A percentile compares a stretch with the other conserved stretches of the same genome.
phyloP scores from a whole-genome alignment of 169 alveolate genomes.

The Miamiensis avidus region DNA sequence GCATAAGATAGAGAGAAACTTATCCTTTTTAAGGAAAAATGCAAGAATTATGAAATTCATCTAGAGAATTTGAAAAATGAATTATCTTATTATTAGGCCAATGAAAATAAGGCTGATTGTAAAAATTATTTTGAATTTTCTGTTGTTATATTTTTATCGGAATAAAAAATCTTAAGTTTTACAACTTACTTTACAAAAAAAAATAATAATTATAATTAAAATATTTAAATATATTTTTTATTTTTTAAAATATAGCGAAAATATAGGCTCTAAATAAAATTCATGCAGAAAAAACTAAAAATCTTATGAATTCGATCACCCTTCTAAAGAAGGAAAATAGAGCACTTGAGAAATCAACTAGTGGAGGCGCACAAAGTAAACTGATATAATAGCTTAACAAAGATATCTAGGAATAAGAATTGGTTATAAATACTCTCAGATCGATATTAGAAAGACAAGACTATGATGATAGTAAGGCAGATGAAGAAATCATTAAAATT shows the following conservation, averaged over 20 bases:
- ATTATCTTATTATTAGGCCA: not conserved
- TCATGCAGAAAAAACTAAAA: constrained; percentile 49
- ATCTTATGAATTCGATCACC: constrained; percentile 51
- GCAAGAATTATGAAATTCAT: constrained; percentile 9
- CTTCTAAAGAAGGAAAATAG: constrained; percentile 54
- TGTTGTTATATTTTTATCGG: no score
- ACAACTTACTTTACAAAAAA: no score
- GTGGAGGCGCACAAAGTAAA: constrained; percentile 53
- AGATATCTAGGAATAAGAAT: constrained; percentile 55
- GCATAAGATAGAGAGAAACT: constrained; percentile 21
- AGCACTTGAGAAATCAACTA: constrained; percentile 49
- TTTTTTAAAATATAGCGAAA: constrained; percentile 27
- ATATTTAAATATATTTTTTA: no score
- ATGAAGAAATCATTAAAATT: constrained; percentile 44
- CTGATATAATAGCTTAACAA: constrained; percentile 49
- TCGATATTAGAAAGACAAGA: constrained; percentile 23
- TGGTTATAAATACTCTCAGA: constrained; percentile 55
- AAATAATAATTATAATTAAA: no score
- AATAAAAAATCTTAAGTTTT: no score
- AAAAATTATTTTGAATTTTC: no score
- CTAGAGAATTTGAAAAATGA: constrained; percentile 5
- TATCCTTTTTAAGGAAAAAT: not conserved
- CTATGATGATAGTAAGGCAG: constrained; percentile 42
- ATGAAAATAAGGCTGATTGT: constrained; percentile 21
- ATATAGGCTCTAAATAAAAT: constrained; percentile 45